phyloP scores from a whole-genome alignment of 2,329 filamentous ascomycete species.

The Fusarium incarnatum region DNA sequence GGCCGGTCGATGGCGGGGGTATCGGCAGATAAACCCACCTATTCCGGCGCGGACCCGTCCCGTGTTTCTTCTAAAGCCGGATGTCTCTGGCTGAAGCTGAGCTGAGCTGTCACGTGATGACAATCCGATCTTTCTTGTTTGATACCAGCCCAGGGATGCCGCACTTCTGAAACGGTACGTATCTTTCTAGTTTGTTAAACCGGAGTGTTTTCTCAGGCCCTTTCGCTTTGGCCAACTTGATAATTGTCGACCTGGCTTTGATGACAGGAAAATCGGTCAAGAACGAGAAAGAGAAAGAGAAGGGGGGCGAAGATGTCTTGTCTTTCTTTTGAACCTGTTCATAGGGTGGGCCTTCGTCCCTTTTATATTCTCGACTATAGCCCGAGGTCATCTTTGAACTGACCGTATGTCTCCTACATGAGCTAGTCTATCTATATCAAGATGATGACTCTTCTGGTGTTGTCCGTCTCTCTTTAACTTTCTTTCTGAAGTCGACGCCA shows the following conservation, averaged over 20 bases:
- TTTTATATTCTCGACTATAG: conserved; percentile 44
- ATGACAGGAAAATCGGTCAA: conserved; percentile 34
- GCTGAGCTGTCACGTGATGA: conserved; percentile 23
- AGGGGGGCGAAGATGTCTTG: conserved; percentile 26
- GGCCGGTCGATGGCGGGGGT: background rate
- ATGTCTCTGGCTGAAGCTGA: background rate
- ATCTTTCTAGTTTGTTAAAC: conserved; percentile 37
- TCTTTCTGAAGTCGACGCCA: conserved; percentile 4
- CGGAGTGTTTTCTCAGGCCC: conserved; percentile 28
- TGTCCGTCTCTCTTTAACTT: background rate
- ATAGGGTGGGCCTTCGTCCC: conserved; percentile 37
- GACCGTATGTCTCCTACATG: conserved; percentile 4
- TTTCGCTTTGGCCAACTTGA: conserved; percentile 41
- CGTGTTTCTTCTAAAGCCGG: conserved; percentile 5
- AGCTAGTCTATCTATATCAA: conserved; percentile 3
- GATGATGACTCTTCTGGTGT: conserved; percentile 6
- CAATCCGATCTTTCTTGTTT: conserved; percentile 13
- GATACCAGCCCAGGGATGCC: conserved; percentile 1
- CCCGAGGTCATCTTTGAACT: conserved; percentile 39
- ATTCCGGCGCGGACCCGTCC: conserved; percentile 18
- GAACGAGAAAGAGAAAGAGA: conserved; percentile 20
- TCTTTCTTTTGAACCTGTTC: conserved; percentile 24
- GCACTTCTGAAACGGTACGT: conserved; percentile 34
- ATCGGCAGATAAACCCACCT: conserved; percentile 13
- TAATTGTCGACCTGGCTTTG: conserved; percentile 37